Evolutionary conservation across 106 monocot genomes (phyloP).

Genomic region (Dendrobium huoshanense): DNA sequence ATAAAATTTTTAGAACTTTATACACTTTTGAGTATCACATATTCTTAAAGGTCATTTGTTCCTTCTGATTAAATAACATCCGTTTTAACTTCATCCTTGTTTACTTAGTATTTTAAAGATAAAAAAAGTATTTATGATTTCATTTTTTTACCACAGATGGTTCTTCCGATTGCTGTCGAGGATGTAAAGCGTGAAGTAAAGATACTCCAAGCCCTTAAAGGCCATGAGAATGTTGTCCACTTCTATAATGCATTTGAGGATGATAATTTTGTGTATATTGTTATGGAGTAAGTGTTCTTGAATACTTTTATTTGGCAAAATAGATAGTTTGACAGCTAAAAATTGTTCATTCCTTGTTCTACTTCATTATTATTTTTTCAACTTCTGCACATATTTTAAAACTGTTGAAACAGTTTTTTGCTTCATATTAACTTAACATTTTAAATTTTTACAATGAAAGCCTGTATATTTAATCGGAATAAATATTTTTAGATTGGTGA

Average conservation of each 20-base stretch:
- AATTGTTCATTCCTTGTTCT: not conserved
- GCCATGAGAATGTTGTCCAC: constrained; percentile 87
- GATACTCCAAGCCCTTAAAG: constrained; percentile 67
- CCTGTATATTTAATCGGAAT: not conserved
- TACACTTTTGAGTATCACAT: not conserved
- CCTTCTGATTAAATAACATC: not conserved
- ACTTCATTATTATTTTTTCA: not conserved
- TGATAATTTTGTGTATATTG: constrained; percentile 82
- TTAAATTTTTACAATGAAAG: not conserved
- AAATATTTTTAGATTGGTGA: not conserved
- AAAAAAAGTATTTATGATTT: constrained; percentile 7
- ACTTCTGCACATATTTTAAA: not conserved
- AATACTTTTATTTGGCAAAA: not conserved
- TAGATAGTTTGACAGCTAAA: not conserved
- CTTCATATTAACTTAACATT: not conserved
- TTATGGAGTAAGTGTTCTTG: constrained; percentile 83
- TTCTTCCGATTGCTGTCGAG: constrained; percentile 68
- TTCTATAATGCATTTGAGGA: constrained; percentile 95
- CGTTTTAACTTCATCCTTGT: not conserved
- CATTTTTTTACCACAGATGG: constrained; percentile 46
- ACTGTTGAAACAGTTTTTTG: not conserved
- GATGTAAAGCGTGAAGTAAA: constrained; percentile 94
- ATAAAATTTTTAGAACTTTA: no score
- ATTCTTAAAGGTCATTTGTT: not conserved
- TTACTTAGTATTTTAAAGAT: not conserved